Evolutionary conservation across 2,329 filamentous ascomycete species (phyloP).

Genomic region (Escovopsis weberi): DNA sequence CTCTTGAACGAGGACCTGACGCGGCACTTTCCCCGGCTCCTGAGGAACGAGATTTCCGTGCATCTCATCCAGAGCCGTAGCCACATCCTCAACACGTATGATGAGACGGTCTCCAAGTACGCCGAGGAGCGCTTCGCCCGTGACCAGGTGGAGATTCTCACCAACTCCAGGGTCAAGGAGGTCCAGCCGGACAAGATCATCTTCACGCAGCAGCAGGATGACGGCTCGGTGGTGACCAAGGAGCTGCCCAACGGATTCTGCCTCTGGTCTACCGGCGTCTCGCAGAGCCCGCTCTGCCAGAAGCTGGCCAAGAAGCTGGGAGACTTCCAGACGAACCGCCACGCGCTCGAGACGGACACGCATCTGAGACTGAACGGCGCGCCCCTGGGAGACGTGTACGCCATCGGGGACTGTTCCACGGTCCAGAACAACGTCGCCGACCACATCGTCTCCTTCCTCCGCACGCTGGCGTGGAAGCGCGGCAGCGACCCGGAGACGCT

Average conservation of each 20-base stretch:
- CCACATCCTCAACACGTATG: conserved; percentile 96
- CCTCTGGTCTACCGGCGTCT: conserved; percentile 91
- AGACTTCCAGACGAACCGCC: conserved; percentile 66
- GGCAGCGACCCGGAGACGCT: conserved; percentile 83
- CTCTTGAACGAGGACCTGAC: conserved; percentile 90
- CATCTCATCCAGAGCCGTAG: conserved; percentile 90
- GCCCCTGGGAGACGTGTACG: conserved; percentile 87
- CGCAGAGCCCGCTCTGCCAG: conserved; percentile 70
- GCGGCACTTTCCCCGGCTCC: conserved; percentile 66
- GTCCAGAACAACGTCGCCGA: conserved; percentile 96
- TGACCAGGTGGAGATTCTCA: conserved; percentile 82
- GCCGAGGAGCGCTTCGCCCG: conserved; percentile 83
- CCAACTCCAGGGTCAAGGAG: conserved; percentile 86
- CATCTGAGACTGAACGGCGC: conserved; percentile 82
- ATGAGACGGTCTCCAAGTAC: conserved; percentile 83
- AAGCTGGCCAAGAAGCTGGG: conserved; percentile 64
- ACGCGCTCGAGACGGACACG: conserved; percentile 86
- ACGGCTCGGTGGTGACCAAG: conserved; percentile 67
- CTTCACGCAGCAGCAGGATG: conserved; percentile 67
- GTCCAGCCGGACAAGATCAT: conserved; percentile 71
- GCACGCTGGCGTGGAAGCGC: conserved; percentile 78
- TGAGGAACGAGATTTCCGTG: conserved; percentile 96
- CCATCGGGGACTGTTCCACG: conserved; percentile 88
- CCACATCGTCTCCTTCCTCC: conserved; percentile 79
- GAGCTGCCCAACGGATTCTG: conserved; percentile 94